Base-by-base conservation (phyloP, 768 basidiomycete genomes). In the Amylocystis lapponica region DNA sequence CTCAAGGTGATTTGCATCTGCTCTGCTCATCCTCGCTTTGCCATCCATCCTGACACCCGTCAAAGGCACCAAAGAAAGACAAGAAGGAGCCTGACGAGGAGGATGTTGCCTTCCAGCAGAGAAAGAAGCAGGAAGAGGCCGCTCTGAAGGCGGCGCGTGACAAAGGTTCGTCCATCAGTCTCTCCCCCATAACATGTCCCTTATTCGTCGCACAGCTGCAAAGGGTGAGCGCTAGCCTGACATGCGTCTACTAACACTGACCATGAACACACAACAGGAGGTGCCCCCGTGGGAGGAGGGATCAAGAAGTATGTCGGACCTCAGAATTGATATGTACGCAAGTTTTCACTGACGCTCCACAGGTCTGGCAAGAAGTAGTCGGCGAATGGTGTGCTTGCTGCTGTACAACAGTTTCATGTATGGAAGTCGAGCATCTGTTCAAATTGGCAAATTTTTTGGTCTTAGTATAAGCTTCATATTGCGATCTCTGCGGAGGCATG, bases 1-100 rank as follows among this genome's bases (percentile, higher is more conserved):
- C 66, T 91, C 52, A 91, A 91, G 86, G 88, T 81, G 14, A 19
- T 31, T 9, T 36, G 17, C 33, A 38, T 40, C 39, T 30, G 13
- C 4, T n/a, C 13, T 21, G 21, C 29, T 36, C 8, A 34, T 22
- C 10, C 25, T 39, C 8, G 27, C 31, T 6, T 37, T n/a, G 1
- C 2, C 32, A 25, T 25, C 30, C 36, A 10, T 44, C 8, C 25
- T 23, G 17, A 23, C 19, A 3, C 17, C n/a, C 4, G 3, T 19
- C 4, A 10, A 49, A 92, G 88, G 81, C 86, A 40, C 74, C 89
- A 31, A 92, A 90, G 79, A 91, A 91, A 62, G 81, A 80, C 0
- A 79, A 81, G 65, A 79, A 75, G 53, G 86, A 82, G 1, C 76
- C 79, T 4, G 75, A 75, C 34, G 83, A 87, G 47, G 84, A 87